A percentile compares a stretch with the other conserved stretches of the same genome.
These are phyloP conservation scores for Hordeum vulgare DNA, from an alignment of 176 grass and related monocot genomes.

Conservation along the genomic window MorexV3_pseudomolecules_assembly NC_058524.1:63489808-63490307, in stretches of 20 bases:
- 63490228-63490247: neutral
- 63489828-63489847: constrained; percentile 25
- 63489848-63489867: constrained; percentile 57
- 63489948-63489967: neutral
- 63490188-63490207: neutral
- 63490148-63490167: constrained; percentile 49
- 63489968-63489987: constrained; percentile 34
- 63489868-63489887: constrained; percentile 55
- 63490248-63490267: neutral
- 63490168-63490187: constrained; percentile 19
- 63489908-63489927: neutral
- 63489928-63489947: neutral
- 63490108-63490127: constrained; percentile 14
- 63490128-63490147: constrained; percentile 37
- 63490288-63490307: too few relatives aligned
- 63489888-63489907: neutral
- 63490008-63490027: constrained; percentile 32
- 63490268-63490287: neutral
- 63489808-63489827: constrained; percentile 70
- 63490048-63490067: constrained; percentile 35
- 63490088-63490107: constrained; percentile 60
- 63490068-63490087: constrained; percentile 40
- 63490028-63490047: constrained; percentile 35
- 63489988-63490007: constrained; percentile 50
- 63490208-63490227: neutral